phyloP scores from a whole-genome alignment of 1,284 basidiomycete species.

The Austropuccinia psidii region DNA sequence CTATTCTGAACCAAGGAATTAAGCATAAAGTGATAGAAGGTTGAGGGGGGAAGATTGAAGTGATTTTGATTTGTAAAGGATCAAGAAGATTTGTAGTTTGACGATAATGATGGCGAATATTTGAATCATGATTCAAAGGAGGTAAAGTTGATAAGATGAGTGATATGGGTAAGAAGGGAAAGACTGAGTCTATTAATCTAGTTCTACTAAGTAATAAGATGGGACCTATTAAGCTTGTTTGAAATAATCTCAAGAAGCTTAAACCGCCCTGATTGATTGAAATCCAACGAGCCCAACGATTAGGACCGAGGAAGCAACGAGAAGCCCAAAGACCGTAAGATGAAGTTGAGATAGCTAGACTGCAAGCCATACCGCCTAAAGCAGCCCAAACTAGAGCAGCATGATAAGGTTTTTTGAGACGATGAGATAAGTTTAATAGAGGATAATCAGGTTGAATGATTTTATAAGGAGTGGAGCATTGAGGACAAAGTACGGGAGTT shows the following conservation, averaged over 20 bases:
- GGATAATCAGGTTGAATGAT: conserved; percentile 14
- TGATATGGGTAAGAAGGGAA: conserved; percentile 31
- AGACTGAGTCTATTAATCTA: conserved; percentile 20
- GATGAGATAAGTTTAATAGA: conserved; percentile 9
- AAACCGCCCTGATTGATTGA: background rate
- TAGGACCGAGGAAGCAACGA: conserved; percentile 24
- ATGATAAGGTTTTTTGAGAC: conserved; percentile 18
- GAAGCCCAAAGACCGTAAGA: conserved; percentile 32
- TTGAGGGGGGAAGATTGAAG: conserved; percentile 23
- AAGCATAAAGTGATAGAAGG: conserved; percentile 30
- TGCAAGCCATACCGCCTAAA: conserved; percentile 13
- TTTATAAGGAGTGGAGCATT: conserved; percentile 25
- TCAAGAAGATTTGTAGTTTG: background rate
- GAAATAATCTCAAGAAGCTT: conserved; percentile 22
- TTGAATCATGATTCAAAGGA: background rate
- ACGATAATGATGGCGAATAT: background rate
- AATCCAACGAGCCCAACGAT: conserved; percentile 21
- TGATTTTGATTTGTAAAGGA: background rate
- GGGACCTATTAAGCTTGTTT: conserved; percentile 29
- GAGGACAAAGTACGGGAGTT: conserved; percentile 25
- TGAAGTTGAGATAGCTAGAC: conserved; percentile 19
- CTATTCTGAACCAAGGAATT: conserved; percentile 29
- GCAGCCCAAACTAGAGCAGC: conserved; percentile 24
- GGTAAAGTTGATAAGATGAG: conserved; percentile 16
- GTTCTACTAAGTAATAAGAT: conserved; percentile 31